Percentiles rank a stretch among this genome's conserved stretches.
Evolutionary conservation across 768 basidiomycete species (phyloP).

Genomic region (Hypholoma fasciculare): DNA sequence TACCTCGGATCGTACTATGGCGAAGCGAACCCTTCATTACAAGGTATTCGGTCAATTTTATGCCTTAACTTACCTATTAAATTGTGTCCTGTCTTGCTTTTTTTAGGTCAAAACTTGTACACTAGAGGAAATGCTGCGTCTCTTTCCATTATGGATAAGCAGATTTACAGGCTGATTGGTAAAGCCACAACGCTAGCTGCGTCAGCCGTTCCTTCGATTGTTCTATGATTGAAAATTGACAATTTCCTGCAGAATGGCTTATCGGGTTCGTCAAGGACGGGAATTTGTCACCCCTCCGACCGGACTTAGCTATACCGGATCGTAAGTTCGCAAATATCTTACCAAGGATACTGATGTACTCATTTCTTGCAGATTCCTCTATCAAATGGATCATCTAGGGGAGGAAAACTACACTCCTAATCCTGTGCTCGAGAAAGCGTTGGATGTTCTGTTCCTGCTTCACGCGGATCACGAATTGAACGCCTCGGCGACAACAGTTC

Average conservation of each 20-base stretch:
- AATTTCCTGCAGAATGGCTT: conserved; percentile 68
- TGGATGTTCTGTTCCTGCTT: conserved; percentile 85
- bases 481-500: conserved; percentile 80
- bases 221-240: conserved; percentile 1
- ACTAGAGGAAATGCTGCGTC: conserved; percentile 67
- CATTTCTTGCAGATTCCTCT: conserved; percentile 62
- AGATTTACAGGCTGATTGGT: conserved; percentile 86
- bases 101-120: conserved; percentile 74
- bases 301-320: conserved; percentile 81
- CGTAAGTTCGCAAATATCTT: conserved; percentile 43
- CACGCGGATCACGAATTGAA: conserved; percentile 94
- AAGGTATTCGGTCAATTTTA: conserved; percentile 43
- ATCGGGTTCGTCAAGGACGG: conserved; percentile 88
- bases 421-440: conserved; percentile 82
- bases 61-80: background rate
- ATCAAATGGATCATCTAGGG: conserved; percentile 85
- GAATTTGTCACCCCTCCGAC: conserved; percentile 85
- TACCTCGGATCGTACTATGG: conserved; percentile 87
- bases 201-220: conserved; percentile 37
- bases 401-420: conserved; percentile 76
- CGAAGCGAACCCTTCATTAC: conserved; percentile 87
- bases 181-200: conserved; percentile 89
- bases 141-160: conserved; percentile 85
- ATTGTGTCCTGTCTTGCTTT: background rate
- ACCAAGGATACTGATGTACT: background rate